Base-by-base conservation (phyloP, 2,329 filamentous ascomycete genomes). In the Fusarium avenaceum region DNA sequence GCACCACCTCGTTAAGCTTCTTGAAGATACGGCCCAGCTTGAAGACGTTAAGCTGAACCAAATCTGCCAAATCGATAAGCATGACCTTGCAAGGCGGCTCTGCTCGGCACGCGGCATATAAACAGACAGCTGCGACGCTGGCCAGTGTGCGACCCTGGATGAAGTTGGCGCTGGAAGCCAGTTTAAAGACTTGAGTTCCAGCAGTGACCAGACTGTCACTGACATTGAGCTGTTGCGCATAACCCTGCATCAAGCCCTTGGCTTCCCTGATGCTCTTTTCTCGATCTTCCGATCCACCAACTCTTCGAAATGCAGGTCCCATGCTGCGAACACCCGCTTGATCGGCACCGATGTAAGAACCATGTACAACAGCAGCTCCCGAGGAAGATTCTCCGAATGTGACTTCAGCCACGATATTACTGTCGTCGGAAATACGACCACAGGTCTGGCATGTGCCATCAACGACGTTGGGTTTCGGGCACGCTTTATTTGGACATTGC, bases 51-150 rank as follows among this genome's bases (percentile, higher is more conserved):
- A 96, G 88, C 81, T 87, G 86, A 56, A 85, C 82, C 63, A 95
- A 85, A 76, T 99, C 96, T 14, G 96, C 93, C 76, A 99, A 89
- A 77, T 99, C 96, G 77, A 99, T 98, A 43, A 99, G 86, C 91
- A 99, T 94, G 70, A 96, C 86, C 42, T 90, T 92, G 76, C 96
- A 97, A 24, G 90, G 89, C 43, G 88, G 87, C 65, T 92, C 89
- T 54, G 91, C 88, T 64, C 96, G 89, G 75, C 93, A 97, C 15
- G 93, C 93, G 56, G 93, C 91, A 72, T 98, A 99, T 30, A 99
- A 85, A 76, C 92, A 95, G 28, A 96, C 92, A n/a, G 93, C 93
- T 28, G 92, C 92, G 11, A 98, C 94, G 53, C 92, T 93, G 65
- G 91, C 89, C 48, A 94, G 91, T 19, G 91, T 91, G 59, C 96